These are phyloP conservation scores for Coemansia sp. DNA, from an alignment of 192 early-diverging fungal species.

Conservation along the genomic window DNA sequence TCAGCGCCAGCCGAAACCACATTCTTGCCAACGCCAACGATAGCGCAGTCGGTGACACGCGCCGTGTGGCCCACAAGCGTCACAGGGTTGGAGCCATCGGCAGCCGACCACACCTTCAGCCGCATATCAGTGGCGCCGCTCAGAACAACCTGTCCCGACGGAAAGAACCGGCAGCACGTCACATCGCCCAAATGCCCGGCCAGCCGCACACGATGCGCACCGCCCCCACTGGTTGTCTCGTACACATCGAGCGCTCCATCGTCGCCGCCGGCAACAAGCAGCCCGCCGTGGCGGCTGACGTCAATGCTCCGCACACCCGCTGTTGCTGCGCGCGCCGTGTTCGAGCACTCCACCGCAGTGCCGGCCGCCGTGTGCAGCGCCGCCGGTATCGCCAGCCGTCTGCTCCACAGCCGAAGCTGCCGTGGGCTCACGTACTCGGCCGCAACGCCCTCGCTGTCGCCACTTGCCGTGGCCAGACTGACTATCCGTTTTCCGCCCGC, in stretches of 20 bases:
- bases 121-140: conserved; percentile 69
- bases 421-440: conserved; percentile 26
- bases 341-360: conserved; percentile 28
- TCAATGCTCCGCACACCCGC: conserved; percentile 40
- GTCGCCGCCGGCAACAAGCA: conserved; percentile 42
- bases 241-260: conserved; percentile 46
- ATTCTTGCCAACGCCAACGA: conserved; percentile 66
- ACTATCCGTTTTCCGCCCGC: conserved; percentile 8
- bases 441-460: background rate
- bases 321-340: conserved; percentile 17
- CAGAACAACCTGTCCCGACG: conserved; percentile 71
- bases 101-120: conserved; percentile 71
- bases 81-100: conserved; percentile 73
- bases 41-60: conserved; percentile 64
- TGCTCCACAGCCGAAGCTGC: conserved; percentile 33
- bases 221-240: conserved; percentile 12
- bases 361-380: conserved; percentile 22
- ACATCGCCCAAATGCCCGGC: conserved; percentile 68
- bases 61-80: conserved; percentile 67
- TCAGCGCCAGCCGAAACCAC: conserved; percentile 58
- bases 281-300: conserved; percentile 33
- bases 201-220: conserved; percentile 25
- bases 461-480: conserved; percentile 1
- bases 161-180: conserved; percentile 69
- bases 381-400: conserved; percentile 13